Evolutionary conservation across 2,329 filamentous ascomycete species (phyloP), one percentile per base, ranked within the genome.

Genomic region (Pseudofabraea citricarpa): DNA sequence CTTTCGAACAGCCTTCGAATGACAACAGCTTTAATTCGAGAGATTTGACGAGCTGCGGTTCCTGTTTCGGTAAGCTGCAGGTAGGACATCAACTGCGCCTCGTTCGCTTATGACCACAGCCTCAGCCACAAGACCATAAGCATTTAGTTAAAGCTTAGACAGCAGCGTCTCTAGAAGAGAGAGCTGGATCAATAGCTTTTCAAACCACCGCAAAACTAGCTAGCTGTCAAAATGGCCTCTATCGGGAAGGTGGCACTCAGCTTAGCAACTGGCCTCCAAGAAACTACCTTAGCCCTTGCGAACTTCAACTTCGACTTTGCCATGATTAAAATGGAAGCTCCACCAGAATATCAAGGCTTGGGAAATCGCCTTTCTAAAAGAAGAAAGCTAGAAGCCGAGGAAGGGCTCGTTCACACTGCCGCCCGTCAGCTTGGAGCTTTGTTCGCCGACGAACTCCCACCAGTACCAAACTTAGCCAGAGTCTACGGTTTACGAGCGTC

Each of bases 221-320:
- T n/a, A n/a, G n/a, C n/a, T n/a, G n/a, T n/a, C n/a, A n/a, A n/a
- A n/a, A n/a, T n/a, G n/a, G n/a, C n/a, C n/a, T 29, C 26, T 10
- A 29, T 29, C 26, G n/a, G 26, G 10, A 29, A 29, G 26, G 26
- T 29, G 10, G n/a, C 10, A 10, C 10, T n/a, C n/a, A n/a, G 10
- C 2, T 29, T 29, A 10, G 26, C 26, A 9, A 10, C 26, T 3
- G 4, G 26, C 26, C n/a, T n/a, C 10, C 10, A 10, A 10, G 31
- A 35, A 16, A 35, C 13, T 18, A 35, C 31, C 18, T 16, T 35
- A 9, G 31, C 31, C 9, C 16, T 35, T 10, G 31, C 31, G 16
- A 35, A 35, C 18, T 35, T 35, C 33, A 70, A 71, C 43, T 61
- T 70, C 45, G 67, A 72, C 41, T 70, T 71, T 44, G 57, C 64